phyloP scores from a whole-genome alignment of 2,329 filamentous ascomycete species.

The Microcyclospora tardicrescens region DNA sequence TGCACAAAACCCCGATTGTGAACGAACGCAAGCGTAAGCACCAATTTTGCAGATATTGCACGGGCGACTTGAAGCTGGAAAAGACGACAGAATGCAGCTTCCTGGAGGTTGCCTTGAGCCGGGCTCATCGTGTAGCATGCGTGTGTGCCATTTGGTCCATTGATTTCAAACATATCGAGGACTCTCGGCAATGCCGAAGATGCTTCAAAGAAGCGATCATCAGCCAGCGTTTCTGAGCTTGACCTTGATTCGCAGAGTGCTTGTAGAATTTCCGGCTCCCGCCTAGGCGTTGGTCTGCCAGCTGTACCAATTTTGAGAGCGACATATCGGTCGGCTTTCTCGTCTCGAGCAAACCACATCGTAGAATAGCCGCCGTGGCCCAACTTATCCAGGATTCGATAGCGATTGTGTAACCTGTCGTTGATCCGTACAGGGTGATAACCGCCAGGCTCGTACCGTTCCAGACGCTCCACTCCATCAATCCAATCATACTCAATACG shows the following conservation, averaged over 20 bases:
- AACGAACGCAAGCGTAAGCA: not conserved
- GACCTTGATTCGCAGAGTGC: too few relatives aligned
- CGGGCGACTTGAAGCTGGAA: not conserved
- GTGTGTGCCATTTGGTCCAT: not conserved
- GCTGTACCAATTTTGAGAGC: not conserved
- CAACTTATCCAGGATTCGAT: not conserved
- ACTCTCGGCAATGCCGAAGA: not conserved
- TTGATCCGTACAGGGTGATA: not conserved
- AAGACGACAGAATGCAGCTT: not conserved
- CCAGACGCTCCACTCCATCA: not conserved
- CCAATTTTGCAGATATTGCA: not conserved
- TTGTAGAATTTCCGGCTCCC: too few relatives aligned
- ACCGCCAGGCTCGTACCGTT: not conserved
- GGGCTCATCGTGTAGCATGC: not conserved
- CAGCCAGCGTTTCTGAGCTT: too few relatives aligned
- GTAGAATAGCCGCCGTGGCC: not conserved
- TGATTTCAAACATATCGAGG: too few relatives aligned
- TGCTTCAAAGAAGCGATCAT: not conserved
- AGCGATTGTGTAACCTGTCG: not conserved
- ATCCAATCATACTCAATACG: not conserved
- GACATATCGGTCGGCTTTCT: not conserved
- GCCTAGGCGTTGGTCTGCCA: too few relatives aligned
- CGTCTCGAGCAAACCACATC: not conserved
- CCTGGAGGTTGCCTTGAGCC: not conserved
- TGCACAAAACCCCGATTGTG: not conserved